A percentile compares a stretch with the other conserved stretches of the same genome.
phyloP scores from a whole-genome alignment of 495 filamentous ascomycete species.

The Aspergillus campestris region DNA sequence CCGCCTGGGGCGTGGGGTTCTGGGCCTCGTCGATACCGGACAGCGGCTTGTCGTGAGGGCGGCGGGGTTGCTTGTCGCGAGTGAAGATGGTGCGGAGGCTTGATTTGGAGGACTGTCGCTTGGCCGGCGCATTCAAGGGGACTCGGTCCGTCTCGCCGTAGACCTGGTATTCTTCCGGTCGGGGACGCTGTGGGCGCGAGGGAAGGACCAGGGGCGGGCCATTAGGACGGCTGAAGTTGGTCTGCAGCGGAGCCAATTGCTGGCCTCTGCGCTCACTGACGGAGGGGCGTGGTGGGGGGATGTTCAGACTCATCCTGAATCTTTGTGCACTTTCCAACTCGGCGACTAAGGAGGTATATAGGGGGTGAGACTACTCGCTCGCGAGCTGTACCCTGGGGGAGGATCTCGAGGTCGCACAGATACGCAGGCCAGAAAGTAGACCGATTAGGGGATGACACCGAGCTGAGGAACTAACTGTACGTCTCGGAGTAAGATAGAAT shows the following conservation, averaged over 20 bases:
- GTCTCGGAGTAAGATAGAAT: too few relatives aligned
- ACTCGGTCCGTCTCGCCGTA: conserved; percentile 22
- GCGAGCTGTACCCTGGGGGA: background rate
- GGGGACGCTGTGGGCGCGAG: conserved; percentile 27
- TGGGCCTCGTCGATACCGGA: conserved; percentile 28
- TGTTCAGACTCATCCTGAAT: conserved; percentile 12
- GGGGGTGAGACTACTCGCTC: too few relatives aligned
- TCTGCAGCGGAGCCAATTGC: conserved; percentile 28
- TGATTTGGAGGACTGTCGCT: conserved; percentile 33
- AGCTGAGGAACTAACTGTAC: too few relatives aligned
- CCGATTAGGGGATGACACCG: too few relatives aligned
- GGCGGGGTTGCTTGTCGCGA: conserved; percentile 26
- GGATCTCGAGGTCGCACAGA: background rate
- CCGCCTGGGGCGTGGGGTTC: conserved; percentile 6
- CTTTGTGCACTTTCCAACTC: background rate
- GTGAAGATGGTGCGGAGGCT: conserved; percentile 33
- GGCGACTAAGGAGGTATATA: background rate
- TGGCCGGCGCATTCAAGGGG: conserved; percentile 27
- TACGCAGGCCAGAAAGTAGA: too few relatives aligned
- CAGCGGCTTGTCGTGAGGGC: conserved; percentile 20
- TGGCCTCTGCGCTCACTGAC: conserved; percentile 35
- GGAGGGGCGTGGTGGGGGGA: conserved; percentile 15
- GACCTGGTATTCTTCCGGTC: conserved; percentile 29
- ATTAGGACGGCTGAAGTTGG: conserved; percentile 32
- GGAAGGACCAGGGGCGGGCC: conserved; percentile 8